Conservation (phyloP, 805 yeast species). For the Jamesozyma jinghongensis region DNA sequence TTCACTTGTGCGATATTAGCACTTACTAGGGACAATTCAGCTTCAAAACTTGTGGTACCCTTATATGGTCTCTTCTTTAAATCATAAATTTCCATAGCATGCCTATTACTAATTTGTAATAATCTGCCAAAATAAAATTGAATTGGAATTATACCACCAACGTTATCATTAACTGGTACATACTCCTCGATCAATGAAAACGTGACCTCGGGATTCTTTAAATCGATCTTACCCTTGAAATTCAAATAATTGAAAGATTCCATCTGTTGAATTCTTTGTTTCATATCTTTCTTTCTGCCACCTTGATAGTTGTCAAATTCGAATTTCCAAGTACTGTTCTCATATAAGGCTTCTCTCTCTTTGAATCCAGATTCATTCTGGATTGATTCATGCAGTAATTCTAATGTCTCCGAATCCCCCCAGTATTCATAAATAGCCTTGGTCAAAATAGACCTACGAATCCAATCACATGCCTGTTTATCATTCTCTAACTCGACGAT, state of each 20-base stretch:
- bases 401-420: constrained; percentile 57
- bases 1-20: constrained; percentile 77
- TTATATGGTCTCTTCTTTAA: constrained; percentile 74
- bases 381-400: constrained; percentile 46
- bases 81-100: constrained; percentile 67
- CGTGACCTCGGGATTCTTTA: constrained; percentile 66
- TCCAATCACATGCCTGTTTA: constrained; percentile 52
- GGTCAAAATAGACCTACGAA: constrained; percentile 59
- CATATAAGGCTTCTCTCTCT: constrained; percentile 27
- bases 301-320: constrained; percentile 76
- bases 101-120: constrained; percentile 53
- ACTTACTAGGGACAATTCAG: constrained; percentile 79
- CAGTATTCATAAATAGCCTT: constrained; percentile 73
- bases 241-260: constrained; percentile 63
- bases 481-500: constrained; percentile 58
- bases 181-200: constrained; percentile 75
- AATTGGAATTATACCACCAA: constrained; percentile 41
- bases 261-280: constrained; percentile 46
- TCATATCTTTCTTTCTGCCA: constrained; percentile 33
- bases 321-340: constrained; percentile 58
- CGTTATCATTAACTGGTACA: constrained; percentile 36
- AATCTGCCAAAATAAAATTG: constrained; percentile 68
- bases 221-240: constrained; percentile 65
- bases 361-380: constrained; percentile 18
- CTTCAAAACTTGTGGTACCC: constrained; percentile 96